Evolutionary conservation across 129 eudicot genomes (phyloP).

Genomic region (Ambrosia trifida): DNA sequence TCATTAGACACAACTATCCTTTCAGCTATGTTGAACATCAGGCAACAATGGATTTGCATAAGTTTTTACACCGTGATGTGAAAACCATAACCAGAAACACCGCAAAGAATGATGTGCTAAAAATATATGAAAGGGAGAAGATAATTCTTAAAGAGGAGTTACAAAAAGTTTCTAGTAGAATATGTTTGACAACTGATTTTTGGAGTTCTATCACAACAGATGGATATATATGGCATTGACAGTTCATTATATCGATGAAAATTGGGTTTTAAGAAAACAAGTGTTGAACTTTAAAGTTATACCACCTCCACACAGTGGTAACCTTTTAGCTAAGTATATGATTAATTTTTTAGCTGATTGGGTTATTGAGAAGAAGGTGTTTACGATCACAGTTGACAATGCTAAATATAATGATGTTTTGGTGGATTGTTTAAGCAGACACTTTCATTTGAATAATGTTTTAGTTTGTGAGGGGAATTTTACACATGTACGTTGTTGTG

Average conservation of each 20-base stretch:
- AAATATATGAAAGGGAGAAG: constrained; percentile 4
- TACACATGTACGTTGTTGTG: no score
- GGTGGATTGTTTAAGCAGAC: no score
- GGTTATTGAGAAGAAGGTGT: constrained; percentile 6
- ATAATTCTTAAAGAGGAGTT: not conserved
- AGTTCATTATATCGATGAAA: constrained; percentile 3
- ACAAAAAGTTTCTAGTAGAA: not conserved
- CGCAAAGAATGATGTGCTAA: constrained; percentile 5
- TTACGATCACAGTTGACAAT: not conserved
- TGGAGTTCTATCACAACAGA: not conserved
- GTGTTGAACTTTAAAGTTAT: not conserved
- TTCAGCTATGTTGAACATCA: constrained; percentile 19
- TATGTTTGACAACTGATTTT: not conserved
- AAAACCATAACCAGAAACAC: not conserved
- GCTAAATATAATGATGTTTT: not conserved
- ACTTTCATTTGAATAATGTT: no score
- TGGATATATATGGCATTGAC: constrained; percentile 21
- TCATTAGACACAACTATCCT: not conserved
- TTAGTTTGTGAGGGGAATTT: no score
- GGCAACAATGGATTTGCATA: not conserved
- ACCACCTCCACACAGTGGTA: constrained; percentile 25
- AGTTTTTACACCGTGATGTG: not conserved
- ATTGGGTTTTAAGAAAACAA: constrained; percentile 24
- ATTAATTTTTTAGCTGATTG: constrained; percentile 15
- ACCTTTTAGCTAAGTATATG: not conserved